Evolutionary conservation across 2,329 filamentous ascomycete genomes (phyloP), one percentile per base, ranked within the genome.

Genomic region (Aspergillus flavus): DNA sequence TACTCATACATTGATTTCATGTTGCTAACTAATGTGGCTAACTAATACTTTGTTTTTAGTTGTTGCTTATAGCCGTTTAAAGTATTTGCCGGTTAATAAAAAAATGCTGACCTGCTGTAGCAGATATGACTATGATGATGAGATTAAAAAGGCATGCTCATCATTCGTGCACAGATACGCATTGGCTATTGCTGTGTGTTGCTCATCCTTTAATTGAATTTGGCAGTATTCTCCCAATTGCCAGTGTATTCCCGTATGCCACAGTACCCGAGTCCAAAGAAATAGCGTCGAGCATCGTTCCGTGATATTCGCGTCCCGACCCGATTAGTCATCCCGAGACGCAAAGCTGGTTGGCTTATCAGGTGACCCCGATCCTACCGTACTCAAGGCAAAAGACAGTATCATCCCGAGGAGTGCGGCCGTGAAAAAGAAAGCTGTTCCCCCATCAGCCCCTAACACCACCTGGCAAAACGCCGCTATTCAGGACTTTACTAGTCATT

Each of bases 371-470:
- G 68, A 69, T 68, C 71, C 66, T 68, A 69, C 67, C 69, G 67
- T 68, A 64, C 48, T 63, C 59, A 65, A 67, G 65, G 63, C 60
- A 68, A 68, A 63, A 58, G 64, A 67, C 62, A 68, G 59, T 61
- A 67, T 64, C 66, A 72, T 72, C 72, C 74, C 74, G 72, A 76
- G 65, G 61, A 65, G 63, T 54, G 68, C 64, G 68, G 63, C 70
- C 64, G 66, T 67, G 68, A 75, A 75, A 76, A 75, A 72, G 72
- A 73, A 75, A 75, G 73, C 75, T 73, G 73, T 75, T 75, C 71
- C 69, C 69, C 66, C 65, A 65, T 62, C 54, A 57, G 61, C 57
- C 59, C 64, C 63, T 57, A 61, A 41, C 45, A 58, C 57, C 32
- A 57, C 59, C 63, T 59, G 55, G 30, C 63, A 61, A 56, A 56